Conservation (phyloP, 805 yeast genomes). For the Metschnikowia proteae region DNA sequence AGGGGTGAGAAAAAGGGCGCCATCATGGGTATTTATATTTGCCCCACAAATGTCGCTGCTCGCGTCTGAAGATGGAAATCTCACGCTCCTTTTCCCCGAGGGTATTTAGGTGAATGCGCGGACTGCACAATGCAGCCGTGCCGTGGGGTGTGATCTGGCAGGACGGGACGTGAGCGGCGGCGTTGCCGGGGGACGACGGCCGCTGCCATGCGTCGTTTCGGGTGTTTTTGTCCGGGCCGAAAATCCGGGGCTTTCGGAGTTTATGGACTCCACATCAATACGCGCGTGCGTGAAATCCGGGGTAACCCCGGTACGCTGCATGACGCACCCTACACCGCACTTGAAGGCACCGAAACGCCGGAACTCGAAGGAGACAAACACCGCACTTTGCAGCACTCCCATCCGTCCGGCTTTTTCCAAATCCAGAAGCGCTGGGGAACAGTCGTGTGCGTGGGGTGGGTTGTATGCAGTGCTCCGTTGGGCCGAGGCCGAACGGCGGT, state of each 20-base stretch:
- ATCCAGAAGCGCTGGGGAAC: background rate
- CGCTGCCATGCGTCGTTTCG: too few species aligned
- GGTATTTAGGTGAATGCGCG: background rate
- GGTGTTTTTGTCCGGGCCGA: background rate
- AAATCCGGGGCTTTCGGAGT: background rate
- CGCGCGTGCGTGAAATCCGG: conserved; percentile 13
- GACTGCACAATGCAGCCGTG: conserved; percentile 3
- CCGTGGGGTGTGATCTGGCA: background rate
- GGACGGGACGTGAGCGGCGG: too few species aligned
- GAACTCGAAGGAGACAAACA: background rate
- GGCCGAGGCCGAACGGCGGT: conserved; percentile 2
- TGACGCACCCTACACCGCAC: background rate
- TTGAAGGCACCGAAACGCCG: too few species aligned
- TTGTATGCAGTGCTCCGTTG: background rate
- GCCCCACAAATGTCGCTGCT: conserved; percentile 6
- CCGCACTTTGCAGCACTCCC: too few species aligned
- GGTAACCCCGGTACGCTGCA: conserved; percentile 7
- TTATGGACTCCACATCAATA: background rate
- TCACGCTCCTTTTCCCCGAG: conserved; percentile 18
- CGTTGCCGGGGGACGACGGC: too few species aligned
- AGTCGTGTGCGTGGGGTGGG: background rate
- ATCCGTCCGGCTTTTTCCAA: too few species aligned
- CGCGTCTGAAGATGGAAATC: conserved; percentile 1
- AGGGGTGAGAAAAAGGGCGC: background rate
- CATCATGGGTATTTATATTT: background rate